Conservation (phyloP, 2,329 filamentous ascomycete species). For the Beauveria australis region DNA sequence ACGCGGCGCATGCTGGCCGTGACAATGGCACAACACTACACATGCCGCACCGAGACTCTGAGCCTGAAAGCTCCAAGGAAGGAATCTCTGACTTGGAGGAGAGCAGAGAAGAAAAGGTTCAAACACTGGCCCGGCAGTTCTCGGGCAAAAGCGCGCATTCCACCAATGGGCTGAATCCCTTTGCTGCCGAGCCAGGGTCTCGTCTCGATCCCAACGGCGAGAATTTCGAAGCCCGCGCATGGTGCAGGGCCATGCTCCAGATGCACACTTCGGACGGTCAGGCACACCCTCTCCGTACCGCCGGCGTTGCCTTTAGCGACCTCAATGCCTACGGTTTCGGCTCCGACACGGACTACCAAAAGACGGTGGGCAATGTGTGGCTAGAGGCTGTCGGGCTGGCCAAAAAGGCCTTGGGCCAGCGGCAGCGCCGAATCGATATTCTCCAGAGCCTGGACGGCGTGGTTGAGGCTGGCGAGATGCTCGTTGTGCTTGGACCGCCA, state of each 20-base stretch:
- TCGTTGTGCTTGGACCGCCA: conserved; percentile 47
- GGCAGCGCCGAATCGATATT: not conserved
- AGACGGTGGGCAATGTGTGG: conserved; percentile 25
- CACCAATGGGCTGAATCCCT: not conserved
- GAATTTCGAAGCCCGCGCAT: not conserved
- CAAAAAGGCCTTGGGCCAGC: not conserved
- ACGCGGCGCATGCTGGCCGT: no score
- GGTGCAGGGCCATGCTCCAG: not conserved
- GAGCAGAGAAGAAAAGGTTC: no score
- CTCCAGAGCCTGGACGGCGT: no score
- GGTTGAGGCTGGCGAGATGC: conserved; percentile 39
- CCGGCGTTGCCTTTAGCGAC: conserved; percentile 30
- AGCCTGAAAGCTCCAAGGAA: no score
- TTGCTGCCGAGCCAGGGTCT: not conserved
- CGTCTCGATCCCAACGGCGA: not conserved
- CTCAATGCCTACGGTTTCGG: conserved; percentile 39
- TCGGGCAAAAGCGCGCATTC: no score
- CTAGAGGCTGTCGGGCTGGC: conserved; percentile 21
- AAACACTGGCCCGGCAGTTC: no score
- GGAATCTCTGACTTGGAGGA: no score
- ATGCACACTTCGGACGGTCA: not conserved
- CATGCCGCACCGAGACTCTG: no score
- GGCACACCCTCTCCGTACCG: conserved; percentile 16
- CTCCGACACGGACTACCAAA: conserved; percentile 37
- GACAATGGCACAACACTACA: no score